Base-by-base conservation (phyloP, 441 rosid genomes). In the Adansonia rubrostipa region DNA sequence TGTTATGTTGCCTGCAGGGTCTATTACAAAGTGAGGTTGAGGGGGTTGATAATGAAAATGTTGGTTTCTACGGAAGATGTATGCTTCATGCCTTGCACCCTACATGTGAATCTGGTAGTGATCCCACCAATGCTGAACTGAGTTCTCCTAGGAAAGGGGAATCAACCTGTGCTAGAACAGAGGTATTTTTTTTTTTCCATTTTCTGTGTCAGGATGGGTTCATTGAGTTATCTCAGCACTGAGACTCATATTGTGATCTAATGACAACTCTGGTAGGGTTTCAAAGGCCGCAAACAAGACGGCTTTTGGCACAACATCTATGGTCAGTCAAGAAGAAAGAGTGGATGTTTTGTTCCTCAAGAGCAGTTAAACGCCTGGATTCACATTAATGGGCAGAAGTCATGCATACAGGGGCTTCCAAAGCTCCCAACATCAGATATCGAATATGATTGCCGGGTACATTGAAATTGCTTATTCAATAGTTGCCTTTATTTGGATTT, bases 331-430 rank as follows among this genome's bases (percentile, higher is more conserved):
- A 84, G 78, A 24, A 84, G 83, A 81, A 82, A 84, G 79, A 72
- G 80, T 61, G 84, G 85, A 54, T 84, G 85, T 80, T 79, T 87
- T 79, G 91, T 89, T 82, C 87, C 86, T 48, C 91, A 79, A 79
- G 92, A 87, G 80, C 92, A 89, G 84, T 56, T 89, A 68, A 85
- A 89, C 78, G 91, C 92, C 77, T 89, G 92, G 91, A 78, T 74
- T 82, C 86, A 89, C 86, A 89, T 89, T 73, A 86, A 86, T 78
- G 89, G 91, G 54, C 86, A 81, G 85, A 89, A 84, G 78, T 79
- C 86, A 51, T 77, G 77, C 63, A 13, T 75, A n/a, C 85, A 80
- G 66, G 81, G 82, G 61, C 75, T 84, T 78, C 62, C 74, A 47
- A 84, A 85, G 81, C 68, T 74, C 44, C 84, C 83, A 51, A 71